Evolutionary conservation across 805 yeast species (phyloP), one percentile per base, ranked within the genome.

Genomic region (Metschnikowia drakensbergensis): DNA sequence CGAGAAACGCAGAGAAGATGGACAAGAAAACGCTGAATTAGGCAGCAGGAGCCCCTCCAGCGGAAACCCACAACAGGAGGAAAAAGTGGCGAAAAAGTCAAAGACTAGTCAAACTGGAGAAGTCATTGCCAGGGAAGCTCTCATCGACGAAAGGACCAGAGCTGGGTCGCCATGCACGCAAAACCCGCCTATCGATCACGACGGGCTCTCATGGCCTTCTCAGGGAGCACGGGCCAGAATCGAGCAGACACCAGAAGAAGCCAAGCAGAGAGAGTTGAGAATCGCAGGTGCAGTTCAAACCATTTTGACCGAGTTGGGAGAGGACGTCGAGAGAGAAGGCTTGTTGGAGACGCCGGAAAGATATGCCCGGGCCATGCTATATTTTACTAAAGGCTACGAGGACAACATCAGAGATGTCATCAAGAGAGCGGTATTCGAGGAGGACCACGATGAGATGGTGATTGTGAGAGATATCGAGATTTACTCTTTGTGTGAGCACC

Each of bases 361-460:
- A 55, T 94, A 91, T 66, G 99, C 99, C 0, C 77, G 95, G 52
- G 99, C 99, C 4, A 88, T 94, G 96, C 76, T 94, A 39, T 92
- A 76, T 62, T 89, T 94, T 75, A 94, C 99, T 22, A 88, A 89
- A 64, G 99, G 99, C 23, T 94, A 94, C 63, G 96, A 92, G 68
- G 96, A 91, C 58, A 91, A 90, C 65, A 86, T 94, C 51, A 78
- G 88, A 53, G 96, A 88, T 62, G 96, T 90, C 27, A 86, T 94
- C 61, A 92, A 94, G 60, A 78, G 91, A 52, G 99, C 99, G 0
- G 96, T 94, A 5, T 94, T 94, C 59, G 97, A 94, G 65, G 98
- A 94, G 65, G 96, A 94, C 64, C 99, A 94, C 64, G 98, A 94
- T 66, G 99, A 94, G 64, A 94, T 94, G 98, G 98, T 94, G 42